Evolutionary conservation across 768 basidiomycete genomes (phyloP), one percentile per base, ranked within the genome.

Genomic region (Russula virescens): DNA sequence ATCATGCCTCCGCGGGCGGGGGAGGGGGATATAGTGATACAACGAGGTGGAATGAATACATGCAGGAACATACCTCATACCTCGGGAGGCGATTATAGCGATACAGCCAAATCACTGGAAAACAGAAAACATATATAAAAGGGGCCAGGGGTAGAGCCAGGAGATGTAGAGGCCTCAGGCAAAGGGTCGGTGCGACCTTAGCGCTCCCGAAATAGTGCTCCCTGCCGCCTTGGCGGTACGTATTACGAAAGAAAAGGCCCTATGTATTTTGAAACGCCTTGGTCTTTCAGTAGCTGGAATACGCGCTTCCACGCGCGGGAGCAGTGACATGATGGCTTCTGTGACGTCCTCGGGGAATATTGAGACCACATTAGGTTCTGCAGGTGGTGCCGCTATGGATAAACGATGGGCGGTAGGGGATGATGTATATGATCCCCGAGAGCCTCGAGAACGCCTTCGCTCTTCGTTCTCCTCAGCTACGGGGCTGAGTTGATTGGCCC

Each of bases 401-500:
- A 60, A 60, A 31, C 61, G 55, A 47, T 28, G 52, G 9, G 60
- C 14, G 25, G 56, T 16, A n/a, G 35, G 54, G 31, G 66, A 55
- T 31, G 62, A 55, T 9, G 55, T 23, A 40, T 25, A 28, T 34
- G 60, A 58, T 3, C 40, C 40, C 38, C 59, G 25, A 28, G 60
- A 62, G 14, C 58, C 64, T 47, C 61, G 58, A 18, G 66, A 66
- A 14, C 66, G 66, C 46, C 64, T 55, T 23, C 63, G 59, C 42
- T 60, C 66, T 31, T 66, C 67, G 18, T 19, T 62, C 58, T 67
- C 67, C 55, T 68, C 67, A 4, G 19, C 67, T 23, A 68, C 67
- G 14, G 67, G 67, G 23, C 67, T 68, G 42, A 68, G 65, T 59
- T 68, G 65, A 10, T 66, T 58, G 7, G 58, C 4, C 19, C 23